phyloP scores from a whole-genome alignment of 1,139 yeast species.

The Candida freyschussii region DNA sequence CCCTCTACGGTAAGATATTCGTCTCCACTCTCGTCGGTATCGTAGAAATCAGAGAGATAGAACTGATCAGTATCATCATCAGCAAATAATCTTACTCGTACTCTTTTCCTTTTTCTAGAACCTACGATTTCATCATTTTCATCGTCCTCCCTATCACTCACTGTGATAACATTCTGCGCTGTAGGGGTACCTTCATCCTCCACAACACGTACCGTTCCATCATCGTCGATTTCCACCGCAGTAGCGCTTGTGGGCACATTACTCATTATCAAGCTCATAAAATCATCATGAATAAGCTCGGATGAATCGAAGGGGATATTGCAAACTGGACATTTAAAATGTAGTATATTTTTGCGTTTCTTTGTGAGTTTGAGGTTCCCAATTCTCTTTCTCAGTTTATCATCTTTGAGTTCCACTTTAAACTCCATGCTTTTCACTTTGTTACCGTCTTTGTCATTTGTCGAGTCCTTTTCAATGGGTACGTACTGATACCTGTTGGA shows the following conservation, averaged over 20 bases:
- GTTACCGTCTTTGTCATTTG: neutral
- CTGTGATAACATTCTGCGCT: conserved; percentile 9
- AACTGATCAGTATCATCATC: conserved; percentile 12
- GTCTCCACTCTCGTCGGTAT: conserved; percentile 12
- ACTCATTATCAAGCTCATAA: conserved; percentile 15
- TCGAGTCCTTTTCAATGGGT: neutral
- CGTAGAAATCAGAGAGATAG: conserved; percentile 7
- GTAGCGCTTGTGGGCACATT: conserved; percentile 8
- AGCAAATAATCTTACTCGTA: conserved; percentile 5
- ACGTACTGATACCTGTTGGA: conserved; percentile 1
- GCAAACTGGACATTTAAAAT: conserved; percentile 22
- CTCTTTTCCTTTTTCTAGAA: conserved; percentile 1
- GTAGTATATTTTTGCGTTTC: conserved; percentile 5
- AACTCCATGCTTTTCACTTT: too few species aligned
- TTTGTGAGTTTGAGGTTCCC: conserved; percentile 9
- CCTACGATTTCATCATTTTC: conserved; percentile 2
- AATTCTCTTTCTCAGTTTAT: neutral
- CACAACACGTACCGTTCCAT: conserved; percentile 10
- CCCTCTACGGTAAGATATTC: conserved; percentile 11
- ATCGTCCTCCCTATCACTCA: conserved; percentile 8
- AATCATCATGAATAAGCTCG: conserved; percentile 23
- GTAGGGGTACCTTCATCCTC: conserved; percentile 5
- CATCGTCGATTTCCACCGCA: conserved; percentile 16
- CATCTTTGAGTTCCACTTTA: conserved; percentile 3
- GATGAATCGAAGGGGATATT: conserved; percentile 9